Percentiles rank a stretch among this genome's conserved stretches.
These are phyloP conservation scores for Fagopyrum esculentum DNA, from an alignment of 148 eudicot genomes.

Conservation along the genomic window DNA sequence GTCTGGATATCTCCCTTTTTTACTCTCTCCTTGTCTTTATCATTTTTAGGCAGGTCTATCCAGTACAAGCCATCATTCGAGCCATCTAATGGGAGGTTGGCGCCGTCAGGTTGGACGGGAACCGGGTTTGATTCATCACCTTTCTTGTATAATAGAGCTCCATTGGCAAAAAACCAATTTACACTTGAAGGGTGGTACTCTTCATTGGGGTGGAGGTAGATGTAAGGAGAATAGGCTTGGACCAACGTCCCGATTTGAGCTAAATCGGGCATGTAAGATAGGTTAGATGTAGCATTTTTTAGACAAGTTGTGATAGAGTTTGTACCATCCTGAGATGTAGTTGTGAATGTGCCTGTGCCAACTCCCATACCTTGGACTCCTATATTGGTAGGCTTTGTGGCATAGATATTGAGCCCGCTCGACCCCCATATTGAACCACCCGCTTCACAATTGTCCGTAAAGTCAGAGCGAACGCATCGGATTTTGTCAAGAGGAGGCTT, in stretches of 20 bases:
- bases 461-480: slow-evolving; percentile 20
- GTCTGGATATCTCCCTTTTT: slow-evolving; percentile 23
- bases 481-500: not conserved
- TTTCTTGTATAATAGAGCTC: slow-evolving; percentile 28
- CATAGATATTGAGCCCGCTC: slow-evolving; percentile 18
- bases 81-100: slow-evolving; percentile 38
- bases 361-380: slow-evolving; percentile 26
- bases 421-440: slow-evolving; percentile 29
- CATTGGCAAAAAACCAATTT: slow-evolving; percentile 37
- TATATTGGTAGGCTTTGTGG: slow-evolving; percentile 16
- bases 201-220: slow-evolving; percentile 38
- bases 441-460: slow-evolving; percentile 23
- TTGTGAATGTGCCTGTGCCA: slow-evolving; percentile 27
- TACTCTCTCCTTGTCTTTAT: slow-evolving; percentile 17
- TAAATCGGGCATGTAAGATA: slow-evolving; percentile 27
- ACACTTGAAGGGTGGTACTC: slow-evolving; percentile 30
- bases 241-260: slow-evolving; percentile 24
- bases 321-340: slow-evolving; percentile 10
- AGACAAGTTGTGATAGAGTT: slow-evolving; percentile 22
- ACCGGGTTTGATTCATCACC: slow-evolving; percentile 27
- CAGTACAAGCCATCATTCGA: slow-evolving; percentile 30
- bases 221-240: slow-evolving; percentile 25
- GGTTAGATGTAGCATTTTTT: slow-evolving; percentile 15
- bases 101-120: slow-evolving; percentile 22
- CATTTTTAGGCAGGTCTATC: slow-evolving; percentile 25